These are phyloP conservation scores for Protomyces inouyei DNA, from an alignment of 1,139 yeast species.

Conservation along the genomic window DNA sequence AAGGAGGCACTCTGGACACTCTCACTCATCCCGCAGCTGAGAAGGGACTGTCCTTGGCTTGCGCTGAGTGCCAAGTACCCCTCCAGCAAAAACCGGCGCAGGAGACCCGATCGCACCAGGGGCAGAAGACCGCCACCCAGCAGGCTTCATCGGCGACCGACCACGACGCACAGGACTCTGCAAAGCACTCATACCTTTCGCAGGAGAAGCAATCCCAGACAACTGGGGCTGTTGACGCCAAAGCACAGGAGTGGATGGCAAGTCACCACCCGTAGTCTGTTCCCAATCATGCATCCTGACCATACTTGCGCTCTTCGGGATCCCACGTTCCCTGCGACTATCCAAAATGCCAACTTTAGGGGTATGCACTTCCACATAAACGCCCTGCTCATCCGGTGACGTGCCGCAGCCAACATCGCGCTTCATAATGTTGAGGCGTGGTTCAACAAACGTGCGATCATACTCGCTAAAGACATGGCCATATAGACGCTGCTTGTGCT, in stretches of 20 bases:
- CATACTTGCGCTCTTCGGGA: slow-evolving; percentile 9
- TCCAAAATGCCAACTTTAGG: slow-evolving; percentile 21
- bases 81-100: not conserved
- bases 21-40: too few relatives aligned
- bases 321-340: not conserved
- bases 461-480: slow-evolving; percentile 63
- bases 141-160: not conserved
- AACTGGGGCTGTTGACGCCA: not conserved
- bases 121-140: not conserved
- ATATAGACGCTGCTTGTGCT: slow-evolving; percentile 58
- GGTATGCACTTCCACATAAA: slow-evolving; percentile 25
- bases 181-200: not conserved
- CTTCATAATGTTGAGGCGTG: slow-evolving; percentile 50
- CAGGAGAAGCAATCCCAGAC: not conserved
- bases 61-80: too few relatives aligned
- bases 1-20: too few relatives aligned
- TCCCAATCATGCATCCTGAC: slow-evolving; percentile 26
- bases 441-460: slow-evolving; percentile 60
- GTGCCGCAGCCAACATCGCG: slow-evolving; percentile 56
- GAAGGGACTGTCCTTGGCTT: too few relatives aligned
- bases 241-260: not conserved
- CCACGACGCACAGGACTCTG: not conserved
- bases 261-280: not conserved
- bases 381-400: slow-evolving; percentile 33
- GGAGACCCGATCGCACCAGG: not conserved